Evolutionary conservation across 1,139 yeast species (phyloP).

Genomic region (Pichia sp.): DNA sequence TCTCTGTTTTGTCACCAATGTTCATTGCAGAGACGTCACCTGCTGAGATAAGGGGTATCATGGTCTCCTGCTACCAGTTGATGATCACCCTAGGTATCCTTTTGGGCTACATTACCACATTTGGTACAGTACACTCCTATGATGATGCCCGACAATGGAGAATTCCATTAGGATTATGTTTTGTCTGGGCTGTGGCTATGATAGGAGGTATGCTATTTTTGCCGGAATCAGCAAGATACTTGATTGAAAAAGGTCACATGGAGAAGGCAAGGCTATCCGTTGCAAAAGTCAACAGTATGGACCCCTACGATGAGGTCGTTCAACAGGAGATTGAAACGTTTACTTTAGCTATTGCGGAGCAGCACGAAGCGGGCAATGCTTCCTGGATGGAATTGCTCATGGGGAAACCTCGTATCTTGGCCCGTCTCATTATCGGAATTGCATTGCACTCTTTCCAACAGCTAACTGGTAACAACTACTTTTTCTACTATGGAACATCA

Average conservation of each 20-base stretch:
- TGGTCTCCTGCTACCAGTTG: constrained; percentile 63
- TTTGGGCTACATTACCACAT: constrained; percentile 58
- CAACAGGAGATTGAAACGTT: constrained; percentile 55
- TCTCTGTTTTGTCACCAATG: constrained; percentile 59
- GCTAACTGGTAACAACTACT: constrained; percentile 75
- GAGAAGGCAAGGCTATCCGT: constrained; percentile 60
- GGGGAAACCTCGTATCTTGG: constrained; percentile 62
- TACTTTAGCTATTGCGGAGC: constrained; percentile 58
- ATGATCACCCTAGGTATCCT: constrained; percentile 63
- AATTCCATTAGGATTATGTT: constrained; percentile 55
- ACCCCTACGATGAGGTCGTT: constrained; percentile 54
- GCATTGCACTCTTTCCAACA: constrained; percentile 69
- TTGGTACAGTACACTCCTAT: constrained; percentile 45
- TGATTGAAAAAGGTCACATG: constrained; percentile 47
- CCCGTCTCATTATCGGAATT: constrained; percentile 61
- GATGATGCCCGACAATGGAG: constrained; percentile 56
- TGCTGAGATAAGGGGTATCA: constrained; percentile 62
- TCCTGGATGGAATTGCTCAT: constrained; percentile 60
- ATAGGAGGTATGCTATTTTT: constrained; percentile 55
- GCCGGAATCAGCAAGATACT: constrained; percentile 78
- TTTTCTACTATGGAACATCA: constrained; percentile 77
- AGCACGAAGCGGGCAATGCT: constrained; percentile 58
- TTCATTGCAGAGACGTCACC: constrained; percentile 67
- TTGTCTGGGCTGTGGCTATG: constrained; percentile 43
- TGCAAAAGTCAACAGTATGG: constrained; percentile 58